Evolutionary conservation across 2,329 filamentous ascomycete species (phyloP), one percentile per base, ranked within the genome.

Genomic region (Apiospora kogelbergensis): DNA sequence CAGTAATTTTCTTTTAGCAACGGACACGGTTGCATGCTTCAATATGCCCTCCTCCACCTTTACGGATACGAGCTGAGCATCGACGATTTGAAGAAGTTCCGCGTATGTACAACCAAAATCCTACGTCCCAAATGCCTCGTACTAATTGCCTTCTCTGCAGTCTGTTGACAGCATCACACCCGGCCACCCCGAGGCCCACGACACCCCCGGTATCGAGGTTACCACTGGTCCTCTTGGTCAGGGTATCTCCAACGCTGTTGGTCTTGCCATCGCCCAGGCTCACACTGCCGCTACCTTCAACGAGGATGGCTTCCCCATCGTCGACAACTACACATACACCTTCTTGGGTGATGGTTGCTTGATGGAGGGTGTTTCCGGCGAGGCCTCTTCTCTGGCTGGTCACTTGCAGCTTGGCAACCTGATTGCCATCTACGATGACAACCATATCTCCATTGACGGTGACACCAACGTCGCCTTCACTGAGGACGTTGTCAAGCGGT

Each of bases 1-100:
- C 33, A 72, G 70, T 71, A 70, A 74, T 68, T 63, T 30, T 65
- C 65, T 67, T 65, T 66, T 77, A 98, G 95, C 72, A 99, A 99
- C 88, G 96, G 96, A 77, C 96, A 99, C 86, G 96, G 92, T 77
- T 99, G 96, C 90, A 97, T 99, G 95, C 93, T 99, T 71, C 96
- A 98, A 83, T 99, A 99, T 91, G 93, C 95, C 78, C 89, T 99
- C 76, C 92, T 99, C 78, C 96, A 99, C 87, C 88, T 99, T 69
- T 97, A 95, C 84, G 96, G 96, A 82, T 99, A 97, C 82, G 89
- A 85, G 73, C 77, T 99, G 76, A 89, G 89, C 78, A 86, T 99
- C 72, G 93, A 99, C 78, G 96, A 98, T 84, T 83, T 99, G 76
- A 99, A 98, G 90, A 84, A 86, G 77, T 99, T 99, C 93, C 92